These are phyloP conservation scores for Malus orientalis DNA, from an alignment of 306 rosid species.

Conservation along the genomic window DNA sequence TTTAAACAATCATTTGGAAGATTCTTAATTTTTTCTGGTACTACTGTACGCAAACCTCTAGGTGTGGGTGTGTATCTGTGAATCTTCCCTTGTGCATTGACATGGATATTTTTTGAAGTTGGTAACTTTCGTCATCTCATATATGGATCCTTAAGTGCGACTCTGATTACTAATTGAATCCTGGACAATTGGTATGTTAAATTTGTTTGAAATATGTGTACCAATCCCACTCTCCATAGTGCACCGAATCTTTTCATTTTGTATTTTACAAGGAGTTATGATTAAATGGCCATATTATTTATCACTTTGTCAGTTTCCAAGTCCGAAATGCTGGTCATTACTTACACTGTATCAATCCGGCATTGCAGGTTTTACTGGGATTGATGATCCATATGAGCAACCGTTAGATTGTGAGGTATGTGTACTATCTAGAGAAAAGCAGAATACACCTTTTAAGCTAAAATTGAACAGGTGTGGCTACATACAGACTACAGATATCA, in stretches of 20 bases:
- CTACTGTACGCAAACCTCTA: no score
- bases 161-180: background rate
- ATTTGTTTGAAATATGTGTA: background rate
- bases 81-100: background rate
- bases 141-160: background rate
- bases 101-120: background rate
- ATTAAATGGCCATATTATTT: background rate
- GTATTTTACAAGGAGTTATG: background rate
- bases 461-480: background rate
- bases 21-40: background rate
- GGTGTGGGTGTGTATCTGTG: background rate
- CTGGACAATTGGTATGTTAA: background rate
- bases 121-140: background rate
- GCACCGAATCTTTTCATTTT: background rate
- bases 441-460: background rate
- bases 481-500: background rate
- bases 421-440: constrained; percentile 7
- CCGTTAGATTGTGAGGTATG: constrained; percentile 58
- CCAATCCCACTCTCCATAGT: background rate
- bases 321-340: background rate
- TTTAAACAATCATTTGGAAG: background rate
- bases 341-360: background rate
- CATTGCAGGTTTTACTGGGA: constrained; percentile 69
- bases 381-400: constrained; percentile 71
- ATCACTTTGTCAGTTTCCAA: background rate